Percentiles rank a stretch among this genome's conserved stretches.
phyloP scores from a whole-genome alignment of 345 rosid genomes.

The Ceriops tagal region DNA sequence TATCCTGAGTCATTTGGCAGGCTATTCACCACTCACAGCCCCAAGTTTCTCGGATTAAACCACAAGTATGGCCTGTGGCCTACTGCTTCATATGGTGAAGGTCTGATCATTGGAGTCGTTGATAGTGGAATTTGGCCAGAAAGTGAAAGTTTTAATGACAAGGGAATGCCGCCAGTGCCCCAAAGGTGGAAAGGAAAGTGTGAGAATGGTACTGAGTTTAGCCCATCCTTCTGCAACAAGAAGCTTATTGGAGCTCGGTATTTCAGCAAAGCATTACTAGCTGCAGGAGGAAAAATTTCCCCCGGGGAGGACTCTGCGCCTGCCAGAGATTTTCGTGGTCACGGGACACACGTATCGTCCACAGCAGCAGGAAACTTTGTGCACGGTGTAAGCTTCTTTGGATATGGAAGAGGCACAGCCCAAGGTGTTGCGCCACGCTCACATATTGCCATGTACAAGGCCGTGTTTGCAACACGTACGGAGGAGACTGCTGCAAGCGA shows the following conservation, averaged over 20 bases:
- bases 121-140: constrained; percentile 23
- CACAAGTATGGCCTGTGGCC: constrained; percentile 4
- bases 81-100: constrained; percentile 11
- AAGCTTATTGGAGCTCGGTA: constrained; percentile 22
- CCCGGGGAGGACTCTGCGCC: constrained; percentile 20
- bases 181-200: constrained; percentile 20
- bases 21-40: constrained; percentile 27
- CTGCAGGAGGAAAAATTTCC: constrained; percentile 27
- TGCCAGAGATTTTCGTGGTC: constrained; percentile 8
- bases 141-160: constrained; percentile 16
- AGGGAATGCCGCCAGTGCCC: constrained; percentile 13
- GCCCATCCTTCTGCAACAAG: constrained; percentile 8
- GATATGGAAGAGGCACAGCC: constrained; percentile 27
- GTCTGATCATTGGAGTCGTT: constrained; percentile 17
- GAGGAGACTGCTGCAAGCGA: background rate
- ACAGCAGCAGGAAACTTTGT: constrained; percentile 23
- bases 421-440: constrained; percentile 24
- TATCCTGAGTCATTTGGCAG: constrained; percentile 32
- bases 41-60: constrained; percentile 38
- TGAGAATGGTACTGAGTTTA: constrained; percentile 16
- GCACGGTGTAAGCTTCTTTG: constrained; percentile 17
- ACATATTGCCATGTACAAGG: constrained; percentile 28
- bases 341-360: constrained; percentile 25
- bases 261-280: constrained; percentile 19
- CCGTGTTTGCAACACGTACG: background rate